phyloP scores from a whole-genome alignment of 768 basidiomycete genomes.

The Clitopilus hobsonii region DNA sequence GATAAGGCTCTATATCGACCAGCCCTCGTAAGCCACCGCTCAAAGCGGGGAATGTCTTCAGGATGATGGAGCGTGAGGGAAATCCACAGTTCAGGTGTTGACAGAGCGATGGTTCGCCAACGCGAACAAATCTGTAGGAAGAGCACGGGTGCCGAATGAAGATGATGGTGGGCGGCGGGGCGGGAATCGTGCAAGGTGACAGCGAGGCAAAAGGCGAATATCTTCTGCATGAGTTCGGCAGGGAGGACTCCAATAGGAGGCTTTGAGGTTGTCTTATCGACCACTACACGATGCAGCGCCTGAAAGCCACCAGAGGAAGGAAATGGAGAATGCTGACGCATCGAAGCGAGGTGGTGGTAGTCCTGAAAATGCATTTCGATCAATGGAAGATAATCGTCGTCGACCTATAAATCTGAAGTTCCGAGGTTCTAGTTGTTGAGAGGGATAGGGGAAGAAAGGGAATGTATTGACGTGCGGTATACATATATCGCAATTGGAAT shows the following conservation, averaged over 20 bases:
- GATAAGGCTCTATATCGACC: not conserved
- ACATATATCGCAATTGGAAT: no score
- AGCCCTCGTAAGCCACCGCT: not conserved
- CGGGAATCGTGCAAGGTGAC: not conserved
- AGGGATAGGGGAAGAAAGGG: no score
- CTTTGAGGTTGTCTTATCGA: no score
- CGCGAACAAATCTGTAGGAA: not conserved
- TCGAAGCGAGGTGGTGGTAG: no score
- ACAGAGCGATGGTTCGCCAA: not conserved
- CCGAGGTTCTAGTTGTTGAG: no score
- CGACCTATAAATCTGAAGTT: no score
- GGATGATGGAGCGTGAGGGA: not conserved
- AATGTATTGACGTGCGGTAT: no score
- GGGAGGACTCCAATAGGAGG: not conserved
- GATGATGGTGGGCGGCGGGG: not conserved
- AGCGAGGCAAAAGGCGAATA: not conserved
- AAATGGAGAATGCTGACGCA: no score
- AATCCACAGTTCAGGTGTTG: not conserved
- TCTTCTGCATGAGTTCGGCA: not conserved
- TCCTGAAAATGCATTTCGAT: no score
- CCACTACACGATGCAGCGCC: no score
- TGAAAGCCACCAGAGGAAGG: no score
- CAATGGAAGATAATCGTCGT: no score
- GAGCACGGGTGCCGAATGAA: not conserved
- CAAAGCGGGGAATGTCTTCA: not conserved